Conservation (phyloP, 805 yeast species). For the Candida ficus region DNA sequence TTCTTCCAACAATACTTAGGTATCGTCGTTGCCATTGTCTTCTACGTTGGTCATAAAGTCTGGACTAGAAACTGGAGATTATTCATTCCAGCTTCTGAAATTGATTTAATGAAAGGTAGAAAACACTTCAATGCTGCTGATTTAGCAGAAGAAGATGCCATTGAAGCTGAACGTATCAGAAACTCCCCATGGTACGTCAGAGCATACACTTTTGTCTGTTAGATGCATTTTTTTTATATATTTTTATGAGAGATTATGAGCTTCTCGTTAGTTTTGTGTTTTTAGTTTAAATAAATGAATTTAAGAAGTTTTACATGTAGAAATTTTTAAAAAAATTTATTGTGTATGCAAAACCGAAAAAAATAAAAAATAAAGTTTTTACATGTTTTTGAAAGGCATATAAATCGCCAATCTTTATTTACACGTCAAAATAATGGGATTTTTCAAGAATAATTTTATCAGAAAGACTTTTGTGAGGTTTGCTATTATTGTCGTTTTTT, state of each 20-base stretch:
- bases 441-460: too few species aligned
- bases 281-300: too few species aligned
- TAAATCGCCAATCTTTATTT: too few species aligned
- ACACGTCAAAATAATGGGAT: too few species aligned
- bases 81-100: constrained; percentile 37
- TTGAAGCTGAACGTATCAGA: constrained; percentile 23
- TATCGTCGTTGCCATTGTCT: constrained; percentile 38
- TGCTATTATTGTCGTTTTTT: too few species aligned
- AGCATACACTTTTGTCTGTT: constrained; percentile 8
- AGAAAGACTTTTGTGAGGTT: too few species aligned
- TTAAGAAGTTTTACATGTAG: too few species aligned
- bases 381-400: too few species aligned
- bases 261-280: neutral
- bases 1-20: constrained; percentile 52
- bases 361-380: too few species aligned
- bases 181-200: constrained; percentile 10
- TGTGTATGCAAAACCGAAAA: too few species aligned
- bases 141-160: constrained; percentile 33
- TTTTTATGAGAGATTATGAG: neutral
- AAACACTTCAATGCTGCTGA: constrained; percentile 35
- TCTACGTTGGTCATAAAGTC: constrained; percentile 41
- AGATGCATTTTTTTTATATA: neutral
- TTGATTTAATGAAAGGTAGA: constrained; percentile 56
- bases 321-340: too few species aligned
- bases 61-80: constrained; percentile 30